A percentile compares a stretch with the other conserved stretches of the same genome.
phyloP scores from a whole-genome alignment of 23 red algal species.

The Gracilaria caudata region DNA sequence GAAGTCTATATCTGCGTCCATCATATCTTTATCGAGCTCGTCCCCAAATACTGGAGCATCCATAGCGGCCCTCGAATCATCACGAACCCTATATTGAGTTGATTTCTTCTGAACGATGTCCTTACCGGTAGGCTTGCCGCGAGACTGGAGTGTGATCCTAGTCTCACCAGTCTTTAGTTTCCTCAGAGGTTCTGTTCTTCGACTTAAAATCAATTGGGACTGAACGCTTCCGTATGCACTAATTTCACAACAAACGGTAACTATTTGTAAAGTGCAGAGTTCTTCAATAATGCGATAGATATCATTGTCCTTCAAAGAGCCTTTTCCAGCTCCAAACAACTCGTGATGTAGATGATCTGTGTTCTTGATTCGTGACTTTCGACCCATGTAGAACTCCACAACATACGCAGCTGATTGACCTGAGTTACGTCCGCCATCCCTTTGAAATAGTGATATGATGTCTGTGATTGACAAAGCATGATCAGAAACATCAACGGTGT shows the following conservation, averaged over 20 bases:
- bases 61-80: not conserved
- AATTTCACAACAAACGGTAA: conserved; percentile 43
- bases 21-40: not conserved
- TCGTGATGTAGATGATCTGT: conserved; percentile 33
- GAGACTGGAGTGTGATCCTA: conserved; percentile 40
- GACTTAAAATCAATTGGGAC: conserved; percentile 47
- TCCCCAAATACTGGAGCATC: not conserved
- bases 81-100: conserved; percentile 4
- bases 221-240: conserved; percentile 61
- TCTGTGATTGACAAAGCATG: conserved; percentile 39
- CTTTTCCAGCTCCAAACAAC: conserved; percentile 58
- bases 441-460: conserved; percentile 46
- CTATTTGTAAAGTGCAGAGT: conserved; percentile 39
- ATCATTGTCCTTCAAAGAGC: conserved; percentile 67
- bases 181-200: conserved; percentile 9
- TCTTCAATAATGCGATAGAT: conserved; percentile 69
- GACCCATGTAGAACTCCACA: conserved; percentile 69
- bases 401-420: conserved; percentile 56
- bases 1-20: not conserved
- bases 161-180: conserved; percentile 37
- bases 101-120: not conserved
- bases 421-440: not conserved
- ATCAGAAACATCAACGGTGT: conserved; percentile 55
- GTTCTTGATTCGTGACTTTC: conserved; percentile 66
- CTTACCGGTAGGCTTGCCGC: conserved; percentile 9